Evolutionary conservation across 2,329 filamentous ascomycete genomes (phyloP), one percentile per base, ranked within the genome.

Genomic region (Annulohypoxylon truncatum): DNA sequence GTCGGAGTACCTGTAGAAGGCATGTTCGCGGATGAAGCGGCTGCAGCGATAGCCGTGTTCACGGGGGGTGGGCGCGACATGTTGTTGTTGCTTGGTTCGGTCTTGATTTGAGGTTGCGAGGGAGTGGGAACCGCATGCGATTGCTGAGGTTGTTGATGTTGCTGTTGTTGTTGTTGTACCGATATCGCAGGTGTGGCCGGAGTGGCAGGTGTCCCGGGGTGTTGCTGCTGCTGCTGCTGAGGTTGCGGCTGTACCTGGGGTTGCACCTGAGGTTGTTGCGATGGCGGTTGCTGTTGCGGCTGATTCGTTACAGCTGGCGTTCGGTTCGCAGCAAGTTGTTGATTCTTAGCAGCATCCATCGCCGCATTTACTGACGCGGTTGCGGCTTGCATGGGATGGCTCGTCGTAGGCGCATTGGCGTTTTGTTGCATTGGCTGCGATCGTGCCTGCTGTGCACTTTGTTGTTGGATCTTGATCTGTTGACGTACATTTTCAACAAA

Each of bases 1-100:
- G 83, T 85, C 20, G 84, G 84, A 6, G 84, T 84, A 59, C 82
- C 82, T 40, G 78, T 78, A 0, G 80, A 79, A 20, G 78, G 76
- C 64, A 83, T 71, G 40, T 82, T 77, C 56, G 71, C 69, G 2
- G 73, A 73, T 3, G 73, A 73, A 33, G 74, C 72, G 2, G 79
- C 72, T 4, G 79, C 77, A 10, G 82, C 78, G 35, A 85, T 76
- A 2, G 80, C 78, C 0, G 84, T 83, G 66, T 87, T 87, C 47
- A 85, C 79, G 7, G 85, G 83, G 1, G 80, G 77, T 3, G 81
- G 81, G 20, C 76, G 75, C 29, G 80, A 79, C 8, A 75, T 72
- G 28, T 72, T 73, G 12, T 57, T 38, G 46, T 72, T 69, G 70
- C n/a, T n/a, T n/a, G 76, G 48, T 60, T 82, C 80, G 24, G 76